These are phyloP conservation scores for Globisporangium perplexum DNA, from an alignment of 352 stramenopile genomes.

Conservation along the genomic window DNA sequence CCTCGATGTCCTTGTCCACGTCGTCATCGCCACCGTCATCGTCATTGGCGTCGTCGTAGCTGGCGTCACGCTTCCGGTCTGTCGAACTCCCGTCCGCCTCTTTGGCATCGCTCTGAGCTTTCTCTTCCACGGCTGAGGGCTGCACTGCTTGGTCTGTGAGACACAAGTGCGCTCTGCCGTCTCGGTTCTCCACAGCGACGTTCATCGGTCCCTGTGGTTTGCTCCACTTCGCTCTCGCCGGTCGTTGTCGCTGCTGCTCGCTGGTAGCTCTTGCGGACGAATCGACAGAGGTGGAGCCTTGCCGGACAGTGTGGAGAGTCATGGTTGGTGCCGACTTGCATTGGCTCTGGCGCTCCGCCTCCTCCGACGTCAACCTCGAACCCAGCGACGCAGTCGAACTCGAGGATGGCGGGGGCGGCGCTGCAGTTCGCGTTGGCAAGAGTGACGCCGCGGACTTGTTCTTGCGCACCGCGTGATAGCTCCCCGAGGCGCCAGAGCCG, in stretches of 20 bases:
- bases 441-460: constrained; percentile 40
- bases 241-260: constrained; percentile 6
- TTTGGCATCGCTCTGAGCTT: constrained; percentile 10
- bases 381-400: constrained; percentile 1
- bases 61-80: constrained; percentile 4
- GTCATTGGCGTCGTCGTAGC: constrained; percentile 8
- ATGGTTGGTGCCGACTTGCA: constrained; percentile 41
- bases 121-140: constrained; percentile 1
- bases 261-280: constrained; percentile 5
- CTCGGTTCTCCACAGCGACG: constrained; percentile 28
- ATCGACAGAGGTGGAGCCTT: constrained; percentile 4
- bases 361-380: constrained; percentile 2
- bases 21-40: constrained; percentile 1
- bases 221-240: constrained; percentile 49
- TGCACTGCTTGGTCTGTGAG: constrained; percentile 14
- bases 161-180: constrained; percentile 27
- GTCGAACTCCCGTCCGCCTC: neutral
- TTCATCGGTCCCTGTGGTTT: constrained; percentile 37
- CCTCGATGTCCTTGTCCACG: constrained; percentile 26
- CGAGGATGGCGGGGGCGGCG: neutral
- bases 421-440: constrained; percentile 25
- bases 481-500: neutral
- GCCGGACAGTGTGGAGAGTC: constrained; percentile 16
- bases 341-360: constrained; percentile 14
- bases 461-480: constrained; percentile 20